These are phyloP conservation scores for Melastoma malabathricum DNA, from an alignment of 345 rosid genomes.

Conservation along the genomic window DNA sequence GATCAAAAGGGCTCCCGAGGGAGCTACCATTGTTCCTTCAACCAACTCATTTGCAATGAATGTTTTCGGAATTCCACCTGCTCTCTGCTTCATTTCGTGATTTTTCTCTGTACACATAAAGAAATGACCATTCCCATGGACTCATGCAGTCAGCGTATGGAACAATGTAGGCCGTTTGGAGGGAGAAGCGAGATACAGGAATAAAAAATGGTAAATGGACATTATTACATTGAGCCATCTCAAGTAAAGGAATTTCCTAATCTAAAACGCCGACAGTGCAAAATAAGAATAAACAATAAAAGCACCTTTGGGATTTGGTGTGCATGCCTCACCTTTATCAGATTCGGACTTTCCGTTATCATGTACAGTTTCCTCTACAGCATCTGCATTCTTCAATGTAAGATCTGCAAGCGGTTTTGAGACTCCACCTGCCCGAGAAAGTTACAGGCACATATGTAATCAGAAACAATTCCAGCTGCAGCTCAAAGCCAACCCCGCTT, in stretches of 20 bases:
- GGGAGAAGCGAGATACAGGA: no score
- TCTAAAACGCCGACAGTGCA: neutral
- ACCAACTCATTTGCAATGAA: conserved; percentile 48
- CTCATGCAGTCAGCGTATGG: neutral
- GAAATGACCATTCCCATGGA: neutral
- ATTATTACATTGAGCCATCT: neutral
- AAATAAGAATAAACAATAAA: neutral
- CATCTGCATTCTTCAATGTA: conserved; percentile 19
- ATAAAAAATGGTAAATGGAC: no score
- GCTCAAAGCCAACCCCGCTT: neutral
- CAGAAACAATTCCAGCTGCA: neutral
- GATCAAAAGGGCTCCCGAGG: conserved; percentile 7
- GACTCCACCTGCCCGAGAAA: conserved; percentile 30
- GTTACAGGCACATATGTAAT: neutral
- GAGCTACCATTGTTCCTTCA: conserved; percentile 60
- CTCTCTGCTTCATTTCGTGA: conserved; percentile 33
- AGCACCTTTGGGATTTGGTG: conserved; percentile 36
- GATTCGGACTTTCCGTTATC: conserved; percentile 17
- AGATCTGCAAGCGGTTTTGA: conserved; percentile 25
- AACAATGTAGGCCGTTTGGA: no score
- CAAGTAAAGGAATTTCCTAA: neutral
- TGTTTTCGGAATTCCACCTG: conserved; percentile 31
- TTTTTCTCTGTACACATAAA: conserved; percentile 29
- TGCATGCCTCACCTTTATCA: conserved; percentile 22
- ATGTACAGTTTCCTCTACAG: conserved; percentile 16